phyloP scores from a whole-genome alignment of 805 yeast species.

The Wickerhamiella lipophila region DNA sequence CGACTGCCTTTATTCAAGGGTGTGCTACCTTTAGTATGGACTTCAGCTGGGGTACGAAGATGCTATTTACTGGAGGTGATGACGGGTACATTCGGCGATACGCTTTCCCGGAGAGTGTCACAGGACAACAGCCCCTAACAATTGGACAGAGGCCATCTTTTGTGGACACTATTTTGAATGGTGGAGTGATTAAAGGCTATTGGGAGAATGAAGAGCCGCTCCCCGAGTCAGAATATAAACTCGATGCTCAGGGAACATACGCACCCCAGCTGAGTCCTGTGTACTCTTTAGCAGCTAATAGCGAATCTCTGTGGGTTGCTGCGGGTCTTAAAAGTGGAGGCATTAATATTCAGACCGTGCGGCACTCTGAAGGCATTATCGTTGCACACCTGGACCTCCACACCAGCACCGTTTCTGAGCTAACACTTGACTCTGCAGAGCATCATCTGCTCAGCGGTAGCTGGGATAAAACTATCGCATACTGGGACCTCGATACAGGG shows the following conservation, averaged over 20 bases:
- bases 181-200: slow-evolving; percentile 70
- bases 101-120: slow-evolving; percentile 73
- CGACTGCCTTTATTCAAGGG: slow-evolving; percentile 77
- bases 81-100: slow-evolving; percentile 89
- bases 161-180: slow-evolving; percentile 72
- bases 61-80: slow-evolving; percentile 88
- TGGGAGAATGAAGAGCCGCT: slow-evolving; percentile 96
- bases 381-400: slow-evolving; percentile 69
- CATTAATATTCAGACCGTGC: slow-evolving; percentile 65
- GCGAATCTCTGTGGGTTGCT: slow-evolving; percentile 70
- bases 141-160: slow-evolving; percentile 83
- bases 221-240: slow-evolving; percentile 31
- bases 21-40: slow-evolving; percentile 67
- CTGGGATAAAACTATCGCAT: slow-evolving; percentile 72
- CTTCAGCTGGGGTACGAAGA: slow-evolving; percentile 65
- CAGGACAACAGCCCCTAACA: slow-evolving; percentile 76
- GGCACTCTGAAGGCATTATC: slow-evolving; percentile 70
- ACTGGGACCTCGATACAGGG: slow-evolving; percentile 84
- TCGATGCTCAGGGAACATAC: slow-evolving; percentile 27
- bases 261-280: slow-evolving; percentile 59
- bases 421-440: slow-evolving; percentile 51
- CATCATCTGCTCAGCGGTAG: slow-evolving; percentile 62
- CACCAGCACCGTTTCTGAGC: slow-evolving; percentile 58
- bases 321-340: slow-evolving; percentile 75
- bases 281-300: slow-evolving; percentile 71